A percentile compares a stretch with the other conserved stretches of the same genome.
phyloP scores from a whole-genome alignment of 2,329 filamentous ascomycete genomes.

The Paecilomyces sp. region DNA sequence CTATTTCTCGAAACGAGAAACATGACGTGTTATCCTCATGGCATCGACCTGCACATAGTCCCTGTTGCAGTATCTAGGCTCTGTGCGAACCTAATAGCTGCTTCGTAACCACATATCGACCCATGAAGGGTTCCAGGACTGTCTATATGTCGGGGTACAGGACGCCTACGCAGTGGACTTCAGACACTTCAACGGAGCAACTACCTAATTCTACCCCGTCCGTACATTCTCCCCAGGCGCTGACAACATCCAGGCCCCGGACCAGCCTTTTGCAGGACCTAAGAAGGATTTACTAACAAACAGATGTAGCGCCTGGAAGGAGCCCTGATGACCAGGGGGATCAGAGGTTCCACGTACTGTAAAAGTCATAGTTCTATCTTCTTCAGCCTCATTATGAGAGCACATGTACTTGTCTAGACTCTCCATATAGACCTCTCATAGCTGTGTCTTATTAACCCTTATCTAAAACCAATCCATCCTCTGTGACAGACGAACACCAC shows the following conservation, averaged over 20 bases:
- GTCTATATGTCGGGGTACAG: background rate
- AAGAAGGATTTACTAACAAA: too few species aligned
- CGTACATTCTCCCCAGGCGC: background rate
- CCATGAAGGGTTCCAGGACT: background rate
- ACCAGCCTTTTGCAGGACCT: background rate
- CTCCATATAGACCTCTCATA: background rate
- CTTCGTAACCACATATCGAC: background rate
- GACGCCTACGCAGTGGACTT: background rate
- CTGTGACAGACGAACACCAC: too few species aligned
- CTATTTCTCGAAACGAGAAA: background rate
- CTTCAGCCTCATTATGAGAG: background rate
- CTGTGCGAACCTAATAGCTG: background rate
- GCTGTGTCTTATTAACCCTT: background rate
- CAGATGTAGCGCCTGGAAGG: too few species aligned
- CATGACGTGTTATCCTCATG: background rate
- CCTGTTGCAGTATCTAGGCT: background rate
- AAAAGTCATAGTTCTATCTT: background rate
- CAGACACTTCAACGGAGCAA: background rate
- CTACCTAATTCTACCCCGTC: background rate
- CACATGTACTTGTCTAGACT: too few species aligned
- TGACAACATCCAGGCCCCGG: background rate
- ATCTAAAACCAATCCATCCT: too few species aligned
- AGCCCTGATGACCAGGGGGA: background rate
- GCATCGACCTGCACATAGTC: background rate
- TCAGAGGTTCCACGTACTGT: background rate